phyloP scores from a whole-genome alignment of 768 basidiomycete species.

The Psilocybe cubensis region DNA sequence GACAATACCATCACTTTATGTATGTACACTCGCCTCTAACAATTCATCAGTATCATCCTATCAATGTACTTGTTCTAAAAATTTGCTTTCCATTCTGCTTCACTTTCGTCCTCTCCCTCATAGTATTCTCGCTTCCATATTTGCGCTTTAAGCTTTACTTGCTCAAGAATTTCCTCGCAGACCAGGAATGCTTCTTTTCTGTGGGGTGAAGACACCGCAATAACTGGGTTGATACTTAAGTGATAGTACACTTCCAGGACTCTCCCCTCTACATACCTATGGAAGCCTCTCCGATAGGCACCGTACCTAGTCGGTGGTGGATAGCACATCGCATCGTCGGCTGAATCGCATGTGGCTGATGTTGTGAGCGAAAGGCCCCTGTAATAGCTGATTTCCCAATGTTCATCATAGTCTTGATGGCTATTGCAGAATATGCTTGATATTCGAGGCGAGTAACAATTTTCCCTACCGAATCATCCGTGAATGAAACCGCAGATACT shows the following conservation, averaged over 20 bases:
- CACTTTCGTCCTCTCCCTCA: slow-evolving; percentile 63
- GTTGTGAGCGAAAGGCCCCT: slow-evolving; percentile 45
- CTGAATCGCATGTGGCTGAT: slow-evolving; percentile 35
- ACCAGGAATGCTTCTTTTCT: slow-evolving; percentile 79
- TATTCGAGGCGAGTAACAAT: slow-evolving; percentile 76
- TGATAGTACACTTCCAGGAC: not conserved
- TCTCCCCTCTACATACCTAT: slow-evolving; percentile 44
- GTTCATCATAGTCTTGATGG: slow-evolving; percentile 74
- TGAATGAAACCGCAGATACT: not conserved
- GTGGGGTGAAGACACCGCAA: slow-evolving; percentile 85
- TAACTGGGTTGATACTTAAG: slow-evolving; percentile 43
- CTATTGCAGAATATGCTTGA: slow-evolving; percentile 81
- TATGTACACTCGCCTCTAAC: not conserved
- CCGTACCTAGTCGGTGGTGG: slow-evolving; percentile 77
- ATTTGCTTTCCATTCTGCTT: slow-evolving; percentile 76
- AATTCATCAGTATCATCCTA: not conserved
- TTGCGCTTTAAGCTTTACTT: slow-evolving; percentile 80
- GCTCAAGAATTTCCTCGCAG: slow-evolving; percentile 85
- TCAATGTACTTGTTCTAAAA: slow-evolving; percentile 23
- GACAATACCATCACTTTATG: slow-evolving; percentile 7
- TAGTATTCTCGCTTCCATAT: slow-evolving; percentile 95
- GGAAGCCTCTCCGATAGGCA: slow-evolving; percentile 79
- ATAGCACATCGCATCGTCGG: slow-evolving; percentile 63
- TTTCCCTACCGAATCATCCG: slow-evolving; percentile 49
- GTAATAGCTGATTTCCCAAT: slow-evolving; percentile 54